These are phyloP conservation scores for Picea abies DNA, from an alignment of 83 land plant species.

Conservation along the genomic window DNA sequence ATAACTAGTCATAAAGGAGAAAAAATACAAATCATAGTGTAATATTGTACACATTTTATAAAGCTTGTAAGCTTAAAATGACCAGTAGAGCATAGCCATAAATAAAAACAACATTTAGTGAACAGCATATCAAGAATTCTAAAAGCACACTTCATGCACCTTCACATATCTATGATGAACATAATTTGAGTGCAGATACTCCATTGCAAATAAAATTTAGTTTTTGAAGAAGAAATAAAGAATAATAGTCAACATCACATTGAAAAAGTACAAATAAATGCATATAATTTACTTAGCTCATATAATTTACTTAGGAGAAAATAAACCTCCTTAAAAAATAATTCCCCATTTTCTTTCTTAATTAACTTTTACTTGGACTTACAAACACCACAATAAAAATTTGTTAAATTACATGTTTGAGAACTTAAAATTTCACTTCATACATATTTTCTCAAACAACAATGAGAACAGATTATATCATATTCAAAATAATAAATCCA, in stretches of 20 bases:
- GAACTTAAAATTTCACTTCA: background rate
- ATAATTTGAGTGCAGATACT: slow-evolving; percentile 75
- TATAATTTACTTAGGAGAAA: background rate
- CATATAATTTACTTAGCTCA: too few relatives aligned
- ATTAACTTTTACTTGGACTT: slow-evolving; percentile 64
- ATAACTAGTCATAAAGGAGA: too few relatives aligned
- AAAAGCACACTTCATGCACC: slow-evolving; percentile 30
- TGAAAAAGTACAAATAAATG: background rate
- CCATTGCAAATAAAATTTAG: slow-evolving; percentile 72
- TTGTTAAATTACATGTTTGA: background rate
- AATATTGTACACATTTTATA: too few relatives aligned
- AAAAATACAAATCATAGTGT: too few relatives aligned
- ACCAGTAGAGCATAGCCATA: background rate
- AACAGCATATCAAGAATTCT: background rate
- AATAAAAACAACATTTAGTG: slow-evolving; percentile 54
- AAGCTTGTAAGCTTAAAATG: too few relatives aligned
- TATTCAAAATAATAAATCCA: background rate
- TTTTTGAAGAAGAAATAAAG: slow-evolving; percentile 36
- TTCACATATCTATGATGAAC: slow-evolving; percentile 80
- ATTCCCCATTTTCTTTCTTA: slow-evolving; percentile 66
- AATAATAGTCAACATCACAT: background rate
- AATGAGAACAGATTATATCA: background rate
- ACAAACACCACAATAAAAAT: background rate
- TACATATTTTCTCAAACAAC: background rate
- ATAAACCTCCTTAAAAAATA: slow-evolving; percentile 77